Conservation (phyloP, 2,329 filamentous ascomycete genomes). For the Pleomassaria siparia region DNA sequence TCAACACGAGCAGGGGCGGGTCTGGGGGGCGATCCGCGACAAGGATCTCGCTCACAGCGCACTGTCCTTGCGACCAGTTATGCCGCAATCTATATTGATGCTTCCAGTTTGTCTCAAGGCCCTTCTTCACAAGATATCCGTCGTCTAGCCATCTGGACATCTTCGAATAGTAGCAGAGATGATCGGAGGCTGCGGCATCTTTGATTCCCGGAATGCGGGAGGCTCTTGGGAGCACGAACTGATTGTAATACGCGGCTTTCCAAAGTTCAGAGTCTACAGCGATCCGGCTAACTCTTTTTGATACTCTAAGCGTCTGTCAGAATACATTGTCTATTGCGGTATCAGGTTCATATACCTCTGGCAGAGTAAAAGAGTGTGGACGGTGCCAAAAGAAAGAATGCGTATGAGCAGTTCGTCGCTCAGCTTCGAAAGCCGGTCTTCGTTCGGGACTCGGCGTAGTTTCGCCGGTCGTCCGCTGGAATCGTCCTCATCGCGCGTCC, state of each 20-base stretch:
- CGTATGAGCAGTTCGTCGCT: slow-evolving; percentile 88
- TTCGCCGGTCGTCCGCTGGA: slow-evolving; percentile 45
- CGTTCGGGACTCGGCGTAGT: slow-evolving; percentile 42
- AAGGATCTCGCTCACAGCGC: slow-evolving; percentile 75
- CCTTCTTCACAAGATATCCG: slow-evolving; percentile 55
- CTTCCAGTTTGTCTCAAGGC: slow-evolving; percentile 73
- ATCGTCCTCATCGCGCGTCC: slow-evolving; percentile 35
- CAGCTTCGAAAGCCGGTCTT: slow-evolving; percentile 69
- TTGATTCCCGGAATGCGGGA: slow-evolving; percentile 71
- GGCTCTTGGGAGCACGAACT: slow-evolving; percentile 81
- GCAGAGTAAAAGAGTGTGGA: slow-evolving; percentile 66
- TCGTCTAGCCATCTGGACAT: slow-evolving; percentile 65
- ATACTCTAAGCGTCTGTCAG: slow-evolving; percentile 56
- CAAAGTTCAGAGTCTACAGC: slow-evolving; percentile 84
- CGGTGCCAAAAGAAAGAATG: slow-evolving; percentile 75
- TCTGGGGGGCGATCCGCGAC: slow-evolving; percentile 56
- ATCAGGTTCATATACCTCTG: slow-evolving; percentile 53
- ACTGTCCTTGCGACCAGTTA: slow-evolving; percentile 86
- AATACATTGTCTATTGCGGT: not conserved
- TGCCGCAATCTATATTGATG: slow-evolving; percentile 82
- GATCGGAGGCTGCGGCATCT: slow-evolving; percentile 41
- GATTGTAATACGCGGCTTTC: slow-evolving; percentile 84
- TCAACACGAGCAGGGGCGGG: slow-evolving; percentile 70
- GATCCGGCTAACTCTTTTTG: slow-evolving; percentile 71
- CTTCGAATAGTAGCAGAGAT: slow-evolving; percentile 55